A percentile compares a stretch with the other conserved stretches of the same genome.
These are phyloP conservation scores for Primulina tabacum DNA, from an alignment of 257 asterid genomes.

Conservation along the genomic window DNA sequence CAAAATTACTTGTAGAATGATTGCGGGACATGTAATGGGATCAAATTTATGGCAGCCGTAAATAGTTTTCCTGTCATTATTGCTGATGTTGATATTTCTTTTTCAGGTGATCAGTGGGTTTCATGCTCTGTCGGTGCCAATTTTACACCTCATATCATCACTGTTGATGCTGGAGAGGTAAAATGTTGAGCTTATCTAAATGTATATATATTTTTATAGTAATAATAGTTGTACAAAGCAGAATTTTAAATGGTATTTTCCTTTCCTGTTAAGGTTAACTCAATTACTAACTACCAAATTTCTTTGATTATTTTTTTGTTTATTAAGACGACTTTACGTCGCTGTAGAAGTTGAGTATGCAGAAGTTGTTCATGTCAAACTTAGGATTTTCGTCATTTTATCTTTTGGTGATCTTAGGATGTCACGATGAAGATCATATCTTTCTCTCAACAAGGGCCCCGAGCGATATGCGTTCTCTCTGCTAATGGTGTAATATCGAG, in stretches of 20 bases:
- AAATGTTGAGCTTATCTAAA: neutral
- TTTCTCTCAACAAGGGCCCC: conserved; percentile 74
- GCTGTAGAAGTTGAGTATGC: neutral
- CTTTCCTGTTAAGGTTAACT: conserved; percentile 2
- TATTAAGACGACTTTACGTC: neutral
- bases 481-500: conserved; percentile 79
- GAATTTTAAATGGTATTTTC: neutral
- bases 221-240: no score
- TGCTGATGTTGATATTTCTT: conserved; percentile 20
- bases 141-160: conserved; percentile 78
- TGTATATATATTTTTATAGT: neutral
- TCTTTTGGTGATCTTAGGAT: conserved; percentile 34
- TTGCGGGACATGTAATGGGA: neutral
- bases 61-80: neutral
- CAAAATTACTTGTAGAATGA: neutral
- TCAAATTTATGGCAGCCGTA: neutral
- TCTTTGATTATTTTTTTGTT: neutral
- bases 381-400: neutral
- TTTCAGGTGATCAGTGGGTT: conserved; percentile 72
- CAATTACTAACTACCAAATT: conserved; percentile 2
- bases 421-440: conserved; percentile 60
- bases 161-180: conserved; percentile 91
- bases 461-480: conserved; percentile 78
- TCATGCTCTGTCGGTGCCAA: conserved; percentile 79
- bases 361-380: neutral